Evolutionary conservation across 805 yeast species (phyloP).

Genomic region (Spathaspora arborariae): DNA sequence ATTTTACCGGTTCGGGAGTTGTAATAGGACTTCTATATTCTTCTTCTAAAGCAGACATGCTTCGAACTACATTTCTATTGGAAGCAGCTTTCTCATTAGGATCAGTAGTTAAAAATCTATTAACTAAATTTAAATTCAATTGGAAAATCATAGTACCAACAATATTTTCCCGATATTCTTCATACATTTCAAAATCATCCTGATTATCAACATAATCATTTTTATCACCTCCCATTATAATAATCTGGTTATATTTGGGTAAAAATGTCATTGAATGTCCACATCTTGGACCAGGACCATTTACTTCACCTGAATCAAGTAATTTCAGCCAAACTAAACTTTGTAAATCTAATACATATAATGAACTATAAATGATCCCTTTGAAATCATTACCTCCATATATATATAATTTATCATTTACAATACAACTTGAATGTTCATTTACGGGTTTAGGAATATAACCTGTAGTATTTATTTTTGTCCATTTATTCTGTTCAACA

Average conservation of each 20-base stretch:
- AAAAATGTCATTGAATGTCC: conserved; percentile 86
- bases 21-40: conserved; percentile 27
- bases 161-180: conserved; percentile 44
- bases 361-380: conserved; percentile 63
- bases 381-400: conserved; percentile 84
- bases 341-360: conserved; percentile 73
- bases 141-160: conserved; percentile 59
- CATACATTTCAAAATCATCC: conserved; percentile 49
- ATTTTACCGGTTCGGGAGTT: conserved; percentile 10
- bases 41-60: conserved; percentile 33
- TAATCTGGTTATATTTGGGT: conserved; percentile 59
- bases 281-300: conserved; percentile 77
- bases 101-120: conserved; percentile 20
- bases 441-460: conserved; percentile 79
- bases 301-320: conserved; percentile 42
- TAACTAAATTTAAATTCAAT: conserved; percentile 51
- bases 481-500: conserved; percentile 66
- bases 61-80: conserved; percentile 17
- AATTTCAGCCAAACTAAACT: conserved; percentile 71
- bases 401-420: conserved; percentile 73
- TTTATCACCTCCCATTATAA: conserved; percentile 91
- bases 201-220: conserved; percentile 54
- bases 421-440: conserved; percentile 84
- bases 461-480: conserved; percentile 65
- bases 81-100: conserved; percentile 5